A percentile compares a stretch with the other conserved stretches of the same genome.
These are phyloP conservation scores for Solidago caesia DNA, from an alignment of 129 eudicot species.

Conservation along the genomic window DNA sequence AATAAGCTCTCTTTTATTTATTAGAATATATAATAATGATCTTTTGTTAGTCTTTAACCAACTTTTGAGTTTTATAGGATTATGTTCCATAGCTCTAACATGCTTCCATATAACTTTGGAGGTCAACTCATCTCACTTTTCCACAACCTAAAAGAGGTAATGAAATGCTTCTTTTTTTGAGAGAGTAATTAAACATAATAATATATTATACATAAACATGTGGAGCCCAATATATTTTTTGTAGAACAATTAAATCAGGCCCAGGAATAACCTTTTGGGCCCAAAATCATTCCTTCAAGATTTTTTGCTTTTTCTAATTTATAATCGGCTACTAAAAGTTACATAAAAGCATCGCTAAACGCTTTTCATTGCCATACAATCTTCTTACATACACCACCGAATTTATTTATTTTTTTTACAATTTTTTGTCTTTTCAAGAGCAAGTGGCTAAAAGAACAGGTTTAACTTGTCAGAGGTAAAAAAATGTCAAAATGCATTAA, in stretches of 20 bases:
- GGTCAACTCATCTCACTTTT: slow-evolving; percentile 5
- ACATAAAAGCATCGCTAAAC: no score
- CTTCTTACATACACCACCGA: no score
- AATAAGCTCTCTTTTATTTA: neutral
- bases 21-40: neutral
- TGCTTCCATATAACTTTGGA: slow-evolving; percentile 11
- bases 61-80: neutral
- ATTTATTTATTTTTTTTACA: no score
- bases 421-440: no score
- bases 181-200: neutral
- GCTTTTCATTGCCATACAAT: no score
- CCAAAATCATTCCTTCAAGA: neutral
- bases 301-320: no score
- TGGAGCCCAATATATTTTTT: slow-evolving; percentile 3
- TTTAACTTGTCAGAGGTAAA: no score
- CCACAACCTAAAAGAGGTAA: neutral
- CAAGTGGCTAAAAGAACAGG: no score
- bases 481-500: no score
- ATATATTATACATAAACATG: neutral
- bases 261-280: slow-evolving; percentile 10
- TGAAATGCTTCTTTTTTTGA: neutral
- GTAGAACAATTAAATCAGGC: neutral
- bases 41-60: neutral
- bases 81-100: slow-evolving; percentile 1
- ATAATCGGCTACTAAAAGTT: no score